phyloP scores from a whole-genome alignment of 2,329 filamentous ascomycete genomes.

The Blastomyces silverae region DNA sequence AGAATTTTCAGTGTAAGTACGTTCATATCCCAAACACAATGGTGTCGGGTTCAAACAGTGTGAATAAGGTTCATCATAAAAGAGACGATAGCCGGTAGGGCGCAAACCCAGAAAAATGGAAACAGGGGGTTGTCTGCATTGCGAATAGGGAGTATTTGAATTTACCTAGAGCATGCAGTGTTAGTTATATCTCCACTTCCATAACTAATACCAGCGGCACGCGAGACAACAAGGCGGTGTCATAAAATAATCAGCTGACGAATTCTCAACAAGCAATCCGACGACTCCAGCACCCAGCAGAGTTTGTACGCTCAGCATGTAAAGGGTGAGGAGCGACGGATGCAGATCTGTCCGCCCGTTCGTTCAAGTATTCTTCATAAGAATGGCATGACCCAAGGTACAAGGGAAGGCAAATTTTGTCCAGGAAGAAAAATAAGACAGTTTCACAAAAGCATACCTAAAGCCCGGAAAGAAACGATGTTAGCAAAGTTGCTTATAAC shows the following conservation, averaged over 20 bases:
- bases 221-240: background rate
- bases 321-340: constrained; percentile 46
- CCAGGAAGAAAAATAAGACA: constrained; percentile 14
- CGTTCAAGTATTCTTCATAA: constrained; percentile 60
- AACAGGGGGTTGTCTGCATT: constrained; percentile 17
- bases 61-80: constrained; percentile 64
- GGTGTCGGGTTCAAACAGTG: constrained; percentile 58
- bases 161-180: constrained; percentile 18
- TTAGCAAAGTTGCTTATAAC: constrained; percentile 29
- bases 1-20: constrained; percentile 58
- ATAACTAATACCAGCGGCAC: background rate
- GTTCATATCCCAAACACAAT: constrained; percentile 53
- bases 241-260: constrained; percentile 52
- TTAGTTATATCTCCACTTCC: constrained; percentile 21
- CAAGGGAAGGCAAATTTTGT: constrained; percentile 21
- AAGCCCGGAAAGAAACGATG: background rate
- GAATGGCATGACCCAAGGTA: constrained; percentile 17
- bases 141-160: constrained; percentile 10
- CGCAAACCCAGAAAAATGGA: constrained; percentile 16
- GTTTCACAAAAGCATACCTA: constrained; percentile 14
- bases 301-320: constrained; percentile 58
- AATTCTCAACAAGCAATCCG: constrained; percentile 61
- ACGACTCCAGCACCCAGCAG: constrained; percentile 47
- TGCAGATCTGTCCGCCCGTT: constrained; percentile 61
- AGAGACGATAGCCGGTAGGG: constrained; percentile 34